Evolutionary conservation across 768 basidiomycete species (phyloP), one percentile per base, ranked within the genome.

Genomic region (Boletus rex-veris): DNA sequence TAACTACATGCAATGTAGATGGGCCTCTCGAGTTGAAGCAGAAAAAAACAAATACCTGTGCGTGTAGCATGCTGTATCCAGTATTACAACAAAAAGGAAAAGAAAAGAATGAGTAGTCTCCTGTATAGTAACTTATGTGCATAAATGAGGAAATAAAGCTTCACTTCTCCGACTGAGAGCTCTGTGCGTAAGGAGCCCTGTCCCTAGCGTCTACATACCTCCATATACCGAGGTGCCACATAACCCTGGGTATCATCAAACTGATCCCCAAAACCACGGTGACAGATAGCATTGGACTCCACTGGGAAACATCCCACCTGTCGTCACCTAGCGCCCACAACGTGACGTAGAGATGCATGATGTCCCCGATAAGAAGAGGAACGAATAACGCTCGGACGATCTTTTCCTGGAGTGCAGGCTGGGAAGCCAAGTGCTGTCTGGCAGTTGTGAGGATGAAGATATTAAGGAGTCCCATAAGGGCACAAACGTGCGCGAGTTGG

Each of bases 401-500:
- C 67, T 84, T 85, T 67, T 91, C 89, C 71, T 91, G 89, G 15
- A 89, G 65, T 3, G 79, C 80, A 7, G 80, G 84, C 40, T 83
- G 77, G 2, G 70, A 67, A 28, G 74, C 74, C 46, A 91, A 74
- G 65, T 90, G 79, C 42, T 70, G 79, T 47, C 86, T 82, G 31
- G 78, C 76, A 10, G 85, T 76, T 18, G 78, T 75, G 50, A 91
- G 77, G 43, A 90, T 69, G 67, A 83, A 89, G 53, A 82, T 61
- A 64, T 90, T 90, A 53, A 90, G 64, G 52, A 87, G 62, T 12
- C 89, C 89, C 58, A 90, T 68, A 26, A 91, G 81, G 38, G 81
- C 86, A 60, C 87, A 88, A 47, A 87, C 87, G 59, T 90, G 85
- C 2, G 84, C 87, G 49, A 91, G 84, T 64, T 91, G 89, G 43